Base-by-base conservation (phyloP, 768 basidiomycete species). In the Paxillus ammoniavirescens region DNA sequence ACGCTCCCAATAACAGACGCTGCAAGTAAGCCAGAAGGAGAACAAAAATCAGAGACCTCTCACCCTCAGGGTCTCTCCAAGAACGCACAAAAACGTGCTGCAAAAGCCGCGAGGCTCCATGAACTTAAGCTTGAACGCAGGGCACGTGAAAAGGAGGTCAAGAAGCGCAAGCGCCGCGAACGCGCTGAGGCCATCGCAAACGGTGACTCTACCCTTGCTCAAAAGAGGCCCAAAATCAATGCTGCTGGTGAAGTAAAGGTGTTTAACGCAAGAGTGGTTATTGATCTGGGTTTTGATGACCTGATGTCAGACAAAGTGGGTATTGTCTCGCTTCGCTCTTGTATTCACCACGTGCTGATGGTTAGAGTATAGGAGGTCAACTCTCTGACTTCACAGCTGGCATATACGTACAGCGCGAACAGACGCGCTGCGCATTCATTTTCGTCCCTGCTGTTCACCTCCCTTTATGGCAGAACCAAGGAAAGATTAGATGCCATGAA, bases 281-380 rank as follows among this genome's bases (percentile, higher is more conserved):
- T 98, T 17, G 97, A 99, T 73, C 77, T 98, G 15, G 92, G 86
- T 8, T 98, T 97, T 68, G 95, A 98, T 67, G 82, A 94, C 42
- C 76, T 86, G 72, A 98, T 98, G 96, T 84, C 76, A 53, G 93
- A 96, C 57, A 92, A 94, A 76, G 94, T 95, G 69, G 60, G 86
- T 70, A 46, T 54, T 46, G 21, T 21, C 21, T 61, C 58, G 45
- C 43, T 56, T 55, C 48, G 26, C n/a, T 36, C 54, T 52, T 52
- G 57, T 49, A 47, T 52, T 37, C 31, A 49, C 45, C 54, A 42
- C 23, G 47, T 51, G 42, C 57, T 61, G 47, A 61, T 49, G 44
- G 50, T 28, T 52, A 46, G 50, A 55, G 47, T 38, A 41, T 68
- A 98, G 96, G 97, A 98, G 77, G 82, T 97, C 56, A 83, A 77